Percentiles rank a stretch among this genome's conserved stretches.
Evolutionary conservation across 179 eudicot genomes (phyloP).

Genomic region (Camellia oleifera): DNA sequence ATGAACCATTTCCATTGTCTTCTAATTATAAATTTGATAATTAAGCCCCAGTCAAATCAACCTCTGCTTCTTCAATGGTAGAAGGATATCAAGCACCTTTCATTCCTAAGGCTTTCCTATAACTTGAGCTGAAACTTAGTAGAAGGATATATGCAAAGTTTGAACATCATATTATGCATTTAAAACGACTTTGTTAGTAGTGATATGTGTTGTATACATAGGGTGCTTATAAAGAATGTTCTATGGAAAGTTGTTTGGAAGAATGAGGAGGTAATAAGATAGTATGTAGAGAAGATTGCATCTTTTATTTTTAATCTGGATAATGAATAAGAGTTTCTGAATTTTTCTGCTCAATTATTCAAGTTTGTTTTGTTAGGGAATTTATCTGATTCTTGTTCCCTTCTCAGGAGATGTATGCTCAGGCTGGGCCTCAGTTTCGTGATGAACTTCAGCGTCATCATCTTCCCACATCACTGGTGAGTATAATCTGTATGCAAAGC

Average conservation of each 20-base stretch:
- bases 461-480: slow-evolving; percentile 80
- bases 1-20: background rate
- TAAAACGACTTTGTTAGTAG: background rate
- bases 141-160: background rate
- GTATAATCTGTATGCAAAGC: background rate
- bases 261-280: background rate
- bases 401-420: slow-evolving; percentile 89
- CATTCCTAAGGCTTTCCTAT: slow-evolving; percentile 1
- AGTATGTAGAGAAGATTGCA: background rate
- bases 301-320: background rate
- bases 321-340: background rate
- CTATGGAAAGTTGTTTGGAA: background rate
- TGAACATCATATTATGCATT: background rate
- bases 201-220: background rate
- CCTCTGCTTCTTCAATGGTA: background rate
- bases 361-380: background rate
- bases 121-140: background rate
- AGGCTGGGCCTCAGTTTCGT: slow-evolving; percentile 87
- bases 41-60: background rate
- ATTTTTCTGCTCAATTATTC: background rate
- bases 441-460: slow-evolving; percentile 91
- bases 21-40: background rate
- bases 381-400: background rate
- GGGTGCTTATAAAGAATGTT: background rate
- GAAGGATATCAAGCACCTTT: background rate